phyloP scores from a whole-genome alignment of 2,329 filamentous ascomycete genomes.

The Fusarium sororula region DNA sequence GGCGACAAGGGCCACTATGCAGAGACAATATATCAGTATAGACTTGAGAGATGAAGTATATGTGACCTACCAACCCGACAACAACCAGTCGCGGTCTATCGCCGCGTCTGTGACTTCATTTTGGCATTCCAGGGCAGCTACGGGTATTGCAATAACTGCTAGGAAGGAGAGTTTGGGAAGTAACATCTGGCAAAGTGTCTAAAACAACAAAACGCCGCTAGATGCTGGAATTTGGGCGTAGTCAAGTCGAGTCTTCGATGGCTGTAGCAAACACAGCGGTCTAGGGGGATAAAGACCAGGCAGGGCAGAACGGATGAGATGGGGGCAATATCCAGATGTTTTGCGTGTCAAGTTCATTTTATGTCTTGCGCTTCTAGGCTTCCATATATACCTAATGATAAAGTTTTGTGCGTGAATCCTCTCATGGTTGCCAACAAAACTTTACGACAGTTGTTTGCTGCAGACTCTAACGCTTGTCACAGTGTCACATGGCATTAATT shows the following conservation, averaged over 20 bases:
- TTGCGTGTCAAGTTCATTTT: not conserved
- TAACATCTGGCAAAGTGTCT: not conserved
- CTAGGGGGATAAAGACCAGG: not conserved
- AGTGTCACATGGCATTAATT: not conserved
- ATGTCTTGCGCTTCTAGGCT: not conserved
- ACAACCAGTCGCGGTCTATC: not conserved
- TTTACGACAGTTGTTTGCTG: conserved; percentile 10
- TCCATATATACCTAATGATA: not conserved
- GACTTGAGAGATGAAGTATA: not conserved
- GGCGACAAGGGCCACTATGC: not conserved
- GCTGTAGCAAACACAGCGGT: not conserved
- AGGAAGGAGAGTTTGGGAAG: not conserved
- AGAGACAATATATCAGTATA: not conserved
- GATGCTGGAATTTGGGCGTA: not conserved
- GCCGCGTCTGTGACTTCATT: not conserved
- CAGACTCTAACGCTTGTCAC: conserved; percentile 7
- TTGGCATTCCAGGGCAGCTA: not conserved
- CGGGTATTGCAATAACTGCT: not conserved
- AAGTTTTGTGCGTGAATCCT: not conserved
- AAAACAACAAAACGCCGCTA: not conserved
- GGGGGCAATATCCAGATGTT: accelerated
- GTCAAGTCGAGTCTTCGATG: not conserved
- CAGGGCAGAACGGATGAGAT: not conserved
- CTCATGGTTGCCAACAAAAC: not conserved
- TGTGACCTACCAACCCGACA: not conserved